Conservation (phyloP, 495 filamentous ascomycete species). For the Hamigera avellanea region DNA sequence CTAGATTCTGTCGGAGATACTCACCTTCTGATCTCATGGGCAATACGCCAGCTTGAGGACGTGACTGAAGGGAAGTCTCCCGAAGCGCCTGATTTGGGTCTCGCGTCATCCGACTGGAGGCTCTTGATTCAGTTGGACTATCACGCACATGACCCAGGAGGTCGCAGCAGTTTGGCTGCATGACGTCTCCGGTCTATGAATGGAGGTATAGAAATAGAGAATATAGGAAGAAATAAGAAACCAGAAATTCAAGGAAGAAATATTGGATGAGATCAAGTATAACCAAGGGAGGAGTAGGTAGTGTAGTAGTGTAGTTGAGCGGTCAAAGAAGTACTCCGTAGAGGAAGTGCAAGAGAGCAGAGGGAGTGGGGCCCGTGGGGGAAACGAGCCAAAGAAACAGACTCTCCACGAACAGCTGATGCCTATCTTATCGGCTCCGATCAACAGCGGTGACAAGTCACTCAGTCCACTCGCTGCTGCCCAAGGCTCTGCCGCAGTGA, state of each 20-base stretch:
- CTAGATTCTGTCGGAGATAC: conserved; percentile 3
- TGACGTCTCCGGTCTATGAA: conserved; percentile 4
- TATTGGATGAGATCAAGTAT: conserved; percentile 9
- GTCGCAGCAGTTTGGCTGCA: conserved; percentile 38
- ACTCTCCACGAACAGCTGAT: no score
- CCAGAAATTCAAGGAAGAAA: conserved; percentile 5
- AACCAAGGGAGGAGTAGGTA: no score
- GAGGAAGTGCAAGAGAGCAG: no score
- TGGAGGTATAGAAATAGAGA: conserved; percentile 1
- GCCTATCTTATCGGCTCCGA: conserved; percentile 22
- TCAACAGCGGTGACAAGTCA: conserved; percentile 5
- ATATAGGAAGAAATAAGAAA: conserved; percentile 5
- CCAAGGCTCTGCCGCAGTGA: conserved; percentile 11
- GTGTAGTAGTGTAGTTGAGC: no score
- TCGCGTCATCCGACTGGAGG: conserved; percentile 28
- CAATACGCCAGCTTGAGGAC: conserved; percentile 20
- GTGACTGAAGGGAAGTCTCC: conserved; percentile 23
- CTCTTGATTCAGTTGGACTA: conserved; percentile 18
- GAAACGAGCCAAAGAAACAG: conserved; percentile 15
- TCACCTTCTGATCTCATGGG: conserved; percentile 39
- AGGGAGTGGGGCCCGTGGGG: conserved; percentile 3
- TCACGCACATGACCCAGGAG: conserved; percentile 30
- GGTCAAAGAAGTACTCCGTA: no score
- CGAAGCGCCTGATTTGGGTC: conserved; percentile 23
- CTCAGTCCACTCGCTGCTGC: conserved; percentile 15